Base-by-base conservation (phyloP, 2,329 filamentous ascomycete genomes). In the Cryphonectria naterciae region DNA sequence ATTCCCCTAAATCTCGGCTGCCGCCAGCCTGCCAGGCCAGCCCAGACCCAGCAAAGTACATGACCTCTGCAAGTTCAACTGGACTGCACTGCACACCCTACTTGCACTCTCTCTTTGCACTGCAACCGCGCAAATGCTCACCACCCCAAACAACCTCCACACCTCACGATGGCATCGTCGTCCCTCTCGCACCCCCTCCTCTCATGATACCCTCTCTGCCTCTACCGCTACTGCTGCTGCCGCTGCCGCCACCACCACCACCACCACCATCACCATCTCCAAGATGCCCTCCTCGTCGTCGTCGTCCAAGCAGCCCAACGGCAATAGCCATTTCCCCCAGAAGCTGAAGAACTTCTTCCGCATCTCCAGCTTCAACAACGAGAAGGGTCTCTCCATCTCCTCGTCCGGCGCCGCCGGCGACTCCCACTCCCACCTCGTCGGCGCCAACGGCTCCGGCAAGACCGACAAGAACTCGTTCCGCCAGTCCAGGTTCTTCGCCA, bases 401-500 rank as follows among this genome's bases (percentile, higher is more conserved):
- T 49, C 54, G 32, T 54, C 68, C 64, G 68, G 64, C 49, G 61
- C 61, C 68, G 64, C 61, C 68, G 67, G 39, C 71, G 66, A 73
- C 66, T 66, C 70, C 63, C 58, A 56, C 63, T 35, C 19, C 52
- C 56, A 68, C 43, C 69, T 73, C 43, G 73, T 72, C 68, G 74
- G 74, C 65, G 65, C 63, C 70, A 72, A 71, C 69, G 78, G 76
- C 73, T 73, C 76, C 65, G 71, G 79, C 74, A 89, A 89, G 80
- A 82, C 87, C 73, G 89, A 92, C 76, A 93, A 92, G 80, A 87
- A 86, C 75, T 86, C 89, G 68, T 92, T 94, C 80, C 90, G 94
- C 77, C 93, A 97, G 80, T 96, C 93, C 75, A 90, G 93, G 77
- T 97, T 97, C 84, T 93, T 97, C 77, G 93, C 92, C 70, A 91